phyloP scores from a whole-genome alignment of 352 stramenopile genomes.

The Thraustochytrium striatum region DNA sequence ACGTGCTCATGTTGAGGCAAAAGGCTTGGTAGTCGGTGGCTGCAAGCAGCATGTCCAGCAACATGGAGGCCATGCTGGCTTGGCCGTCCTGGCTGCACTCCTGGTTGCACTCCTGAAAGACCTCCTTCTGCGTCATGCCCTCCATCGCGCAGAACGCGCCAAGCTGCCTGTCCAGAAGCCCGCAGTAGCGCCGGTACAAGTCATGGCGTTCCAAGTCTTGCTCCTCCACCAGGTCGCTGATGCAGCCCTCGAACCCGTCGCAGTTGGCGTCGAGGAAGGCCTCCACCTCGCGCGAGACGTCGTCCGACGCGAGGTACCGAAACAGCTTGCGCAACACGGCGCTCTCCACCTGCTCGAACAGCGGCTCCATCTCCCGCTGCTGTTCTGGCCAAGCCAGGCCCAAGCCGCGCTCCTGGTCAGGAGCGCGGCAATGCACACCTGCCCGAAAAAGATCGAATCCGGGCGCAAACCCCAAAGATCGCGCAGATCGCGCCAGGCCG shows the following conservation, averaged over 20 bases:
- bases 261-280: slow-evolving; percentile 16
- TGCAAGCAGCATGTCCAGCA: slow-evolving; percentile 33
- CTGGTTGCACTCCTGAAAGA: slow-evolving; percentile 30
- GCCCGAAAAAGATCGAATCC: background rate
- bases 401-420: background rate
- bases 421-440: too few species aligned
- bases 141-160: background rate
- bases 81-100: slow-evolving; percentile 4
- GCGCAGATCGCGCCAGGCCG: background rate
- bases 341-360: slow-evolving; percentile 40
- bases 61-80: background rate
- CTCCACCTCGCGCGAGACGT: slow-evolving; percentile 15
- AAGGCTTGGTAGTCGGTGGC: slow-evolving; percentile 39
- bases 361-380: background rate
- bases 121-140: slow-evolving; percentile 19
- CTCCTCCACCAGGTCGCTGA: slow-evolving; percentile 12
- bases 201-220: slow-evolving; percentile 22
- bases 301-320: slow-evolving; percentile 5
- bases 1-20: slow-evolving; percentile 40
- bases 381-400: background rate
- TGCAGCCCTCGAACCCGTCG: slow-evolving; percentile 19
- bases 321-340: slow-evolving; percentile 15
- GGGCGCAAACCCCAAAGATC: background rate
- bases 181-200: slow-evolving; percentile 23
- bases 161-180: slow-evolving; percentile 14